Base-by-base conservation (phyloP, 257 asterid genomes). In the Solanum dulcamara region DNA sequence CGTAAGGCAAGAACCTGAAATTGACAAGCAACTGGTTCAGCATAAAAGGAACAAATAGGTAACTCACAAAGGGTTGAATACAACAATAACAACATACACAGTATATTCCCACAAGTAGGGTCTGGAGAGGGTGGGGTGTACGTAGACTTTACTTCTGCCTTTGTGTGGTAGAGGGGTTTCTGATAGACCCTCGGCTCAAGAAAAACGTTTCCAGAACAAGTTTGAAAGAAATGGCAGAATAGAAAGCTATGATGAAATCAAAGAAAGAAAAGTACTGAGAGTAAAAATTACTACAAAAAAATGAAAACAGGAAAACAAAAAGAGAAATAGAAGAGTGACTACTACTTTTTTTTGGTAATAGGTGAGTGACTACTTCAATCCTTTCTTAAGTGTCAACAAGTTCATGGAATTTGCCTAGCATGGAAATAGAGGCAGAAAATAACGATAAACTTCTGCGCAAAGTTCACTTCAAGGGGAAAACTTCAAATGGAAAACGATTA, bases 1-100 rank as follows among this genome's bases (percentile, higher is more conserved):
- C 99, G 50, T 97, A 97, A 8, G 98, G 98, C 92, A 97, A 91
- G 91, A 97, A 97, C 87, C 99, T 97, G 93, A 84, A 86, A 75
- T 77, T 30, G 72, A 84, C 80, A 85, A 85, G 67, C 70, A 83
- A 83, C 77, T 28, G 0, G 42, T 46, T 77, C 24, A 77, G 64
- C 42, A 48, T 77, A 0, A 1, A 46, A 44, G 24, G 38, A 10
- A 28, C 10, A 77, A 75, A 44, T 2, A 26, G 82, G 40, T 26
- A 15, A 77, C 11, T 22, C n/a, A n/a, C 82, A 74, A 18, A 2
- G 35, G 32, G 4, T 22, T 40, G 55, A 1, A 28, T 64, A 64
- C 11, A 24, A 62, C 18, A n/a, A n/a, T n/a, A n/a, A n/a, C n/a
- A 62, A 26, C 70, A 24, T n/a, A n/a, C n/a, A 10, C 4, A 12